Percentiles rank a stretch among this genome's conserved stretches.
phyloP scores from a whole-genome alignment of 306 rosid genomes.

The Morella rubra region DNA sequence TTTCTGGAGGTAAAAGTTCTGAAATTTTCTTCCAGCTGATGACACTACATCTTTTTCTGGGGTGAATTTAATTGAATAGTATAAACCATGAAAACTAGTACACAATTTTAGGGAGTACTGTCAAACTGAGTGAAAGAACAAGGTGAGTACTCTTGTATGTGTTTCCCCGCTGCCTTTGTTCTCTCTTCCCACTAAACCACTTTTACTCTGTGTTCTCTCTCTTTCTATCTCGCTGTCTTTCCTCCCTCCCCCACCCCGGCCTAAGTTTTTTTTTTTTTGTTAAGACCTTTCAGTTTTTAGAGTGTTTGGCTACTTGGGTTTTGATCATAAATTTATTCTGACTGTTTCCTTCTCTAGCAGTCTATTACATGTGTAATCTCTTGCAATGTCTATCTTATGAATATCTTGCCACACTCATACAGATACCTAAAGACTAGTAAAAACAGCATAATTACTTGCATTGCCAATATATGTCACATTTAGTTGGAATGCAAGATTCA shows the following conservation, averaged over 20 bases:
- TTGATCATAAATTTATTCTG: background rate
- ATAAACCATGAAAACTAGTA: background rate
- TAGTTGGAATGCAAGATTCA: background rate
- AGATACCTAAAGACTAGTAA: background rate
- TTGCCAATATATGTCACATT: background rate
- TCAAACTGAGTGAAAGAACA: background rate
- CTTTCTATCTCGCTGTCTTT: no score
- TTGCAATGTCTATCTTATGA: background rate
- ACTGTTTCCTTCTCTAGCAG: background rate
- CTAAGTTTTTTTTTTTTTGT: no score
- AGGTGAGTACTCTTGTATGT: background rate
- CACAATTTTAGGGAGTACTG: background rate
- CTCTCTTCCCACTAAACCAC: background rate
- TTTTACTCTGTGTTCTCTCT: background rate
- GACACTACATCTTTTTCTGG: background rate
- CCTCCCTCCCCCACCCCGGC: no score
- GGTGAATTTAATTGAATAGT: no score
- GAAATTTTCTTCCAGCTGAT: background rate
- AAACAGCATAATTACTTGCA: background rate
- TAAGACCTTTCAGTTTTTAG: no score
- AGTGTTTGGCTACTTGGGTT: background rate
- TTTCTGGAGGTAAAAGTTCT: conserved; percentile 75
- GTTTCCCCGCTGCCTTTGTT: background rate
- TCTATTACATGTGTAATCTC: conserved; percentile 3
- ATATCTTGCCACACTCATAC: background rate